Evolutionary conservation across 345 rosid species (phyloP).

Genomic region (Eucalyptus tenuipes): DNA sequence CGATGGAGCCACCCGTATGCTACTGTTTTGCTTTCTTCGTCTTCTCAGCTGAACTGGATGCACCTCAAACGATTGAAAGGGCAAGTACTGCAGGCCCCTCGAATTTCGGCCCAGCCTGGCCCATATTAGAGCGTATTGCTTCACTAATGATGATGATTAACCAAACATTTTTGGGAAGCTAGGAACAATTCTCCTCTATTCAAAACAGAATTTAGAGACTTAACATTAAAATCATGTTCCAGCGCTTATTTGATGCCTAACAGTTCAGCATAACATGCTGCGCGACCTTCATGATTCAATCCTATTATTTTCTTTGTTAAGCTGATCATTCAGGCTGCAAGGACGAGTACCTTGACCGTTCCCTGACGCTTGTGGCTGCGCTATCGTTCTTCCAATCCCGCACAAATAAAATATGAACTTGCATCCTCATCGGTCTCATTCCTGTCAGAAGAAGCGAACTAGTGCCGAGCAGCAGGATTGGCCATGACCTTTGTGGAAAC

Average conservation of each 20-base stretch:
- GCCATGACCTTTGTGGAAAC: background rate
- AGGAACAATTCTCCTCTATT: background rate
- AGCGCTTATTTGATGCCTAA: background rate
- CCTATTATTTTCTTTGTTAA: background rate
- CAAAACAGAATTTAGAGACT: background rate
- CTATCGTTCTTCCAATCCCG: background rate
- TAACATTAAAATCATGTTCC: background rate
- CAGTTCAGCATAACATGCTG: background rate
- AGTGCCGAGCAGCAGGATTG: background rate
- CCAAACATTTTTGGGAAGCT: background rate
- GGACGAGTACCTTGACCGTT: background rate
- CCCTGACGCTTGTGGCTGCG: accelerated
- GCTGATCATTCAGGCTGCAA: background rate
- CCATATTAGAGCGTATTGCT: background rate
- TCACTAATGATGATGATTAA: background rate
- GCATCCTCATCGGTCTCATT: background rate
- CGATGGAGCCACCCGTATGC: too few relatives aligned
- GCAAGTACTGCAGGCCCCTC: background rate
- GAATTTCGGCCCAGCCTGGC: background rate
- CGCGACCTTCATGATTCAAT: background rate
- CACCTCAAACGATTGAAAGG: background rate
- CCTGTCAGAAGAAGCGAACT: background rate
- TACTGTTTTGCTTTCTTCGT: too few relatives aligned
- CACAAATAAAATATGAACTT: background rate
- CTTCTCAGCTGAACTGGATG: background rate